These are phyloP conservation scores for Cryptococcus sp. DNA, from an alignment of 1,284 basidiomycete genomes.

Conservation along the genomic window DNA sequence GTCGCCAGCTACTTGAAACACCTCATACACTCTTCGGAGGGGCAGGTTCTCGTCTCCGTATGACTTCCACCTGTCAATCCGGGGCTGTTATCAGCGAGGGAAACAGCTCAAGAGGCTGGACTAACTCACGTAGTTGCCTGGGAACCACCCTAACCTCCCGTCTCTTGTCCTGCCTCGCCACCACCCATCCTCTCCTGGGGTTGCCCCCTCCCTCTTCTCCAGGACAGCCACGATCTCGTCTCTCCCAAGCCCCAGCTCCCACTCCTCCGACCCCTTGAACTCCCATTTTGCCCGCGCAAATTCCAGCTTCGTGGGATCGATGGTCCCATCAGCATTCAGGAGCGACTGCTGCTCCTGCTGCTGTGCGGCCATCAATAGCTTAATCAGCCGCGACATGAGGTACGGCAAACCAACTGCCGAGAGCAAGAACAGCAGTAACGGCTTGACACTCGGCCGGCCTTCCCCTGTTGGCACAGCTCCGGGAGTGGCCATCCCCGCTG, in stretches of 20 bases:
- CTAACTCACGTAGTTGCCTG: slow-evolving; percentile 72
- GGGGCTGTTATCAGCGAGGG: not conserved
- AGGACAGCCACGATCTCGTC: slow-evolving; percentile 95
- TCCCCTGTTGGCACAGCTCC: not conserved
- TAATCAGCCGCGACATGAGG: slow-evolving; percentile 87
- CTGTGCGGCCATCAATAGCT: slow-evolving; percentile 63
- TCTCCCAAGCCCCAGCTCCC: slow-evolving; percentile 77
- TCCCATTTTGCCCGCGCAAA: slow-evolving; percentile 85
- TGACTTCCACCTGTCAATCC: slow-evolving; percentile 10
- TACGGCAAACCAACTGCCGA: slow-evolving; percentile 94
- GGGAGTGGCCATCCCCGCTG: not conserved
- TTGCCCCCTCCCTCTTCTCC: slow-evolving; percentile 70
- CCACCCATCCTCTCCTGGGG: slow-evolving; percentile 79
- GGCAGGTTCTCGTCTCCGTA: slow-evolving; percentile 4
- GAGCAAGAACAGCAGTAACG: slow-evolving; percentile 88
- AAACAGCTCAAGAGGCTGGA: not conserved
- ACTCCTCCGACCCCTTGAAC: slow-evolving; percentile 69
- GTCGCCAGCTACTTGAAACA: no score
- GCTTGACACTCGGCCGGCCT: slow-evolving; percentile 72
- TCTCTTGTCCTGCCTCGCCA: slow-evolving; percentile 94
- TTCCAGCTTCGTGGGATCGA: slow-evolving; percentile 61
- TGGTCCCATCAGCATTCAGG: slow-evolving; percentile 33
- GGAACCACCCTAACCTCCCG: slow-evolving; percentile 95
- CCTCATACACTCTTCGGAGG: no score
- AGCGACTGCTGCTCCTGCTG: slow-evolving; percentile 23